Base-by-base conservation (phyloP, 495 filamentous ascomycete genomes). In the Schizothecium vesticola region DNA sequence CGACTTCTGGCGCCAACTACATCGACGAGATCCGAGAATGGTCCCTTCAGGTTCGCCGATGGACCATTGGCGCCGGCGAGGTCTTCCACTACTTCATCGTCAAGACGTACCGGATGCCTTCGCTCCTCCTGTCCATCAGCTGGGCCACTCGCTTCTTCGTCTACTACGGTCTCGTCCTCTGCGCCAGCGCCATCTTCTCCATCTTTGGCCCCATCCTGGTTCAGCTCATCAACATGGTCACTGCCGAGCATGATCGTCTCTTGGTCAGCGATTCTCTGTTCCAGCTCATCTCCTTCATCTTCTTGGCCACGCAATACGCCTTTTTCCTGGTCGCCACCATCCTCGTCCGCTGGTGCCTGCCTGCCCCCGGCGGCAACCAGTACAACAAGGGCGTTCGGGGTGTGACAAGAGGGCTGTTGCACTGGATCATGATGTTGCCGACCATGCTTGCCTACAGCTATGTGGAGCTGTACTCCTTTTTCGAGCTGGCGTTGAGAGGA, bases 51-150 rank as follows among this genome's bases (percentile, higher is more conserved):
- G 22, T 67, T 5, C 56, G 65, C 7, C 56, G 65, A 8, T 67
- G 65, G 65, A 67, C 65, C 16, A 67, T 67, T 4, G 65, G 65
- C 29, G 65, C 65, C 25, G 65, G 65, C 16, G 65, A 67, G 24
- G 65, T 67, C 19, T 67, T 67, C 10, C 65, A 67, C 28, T 67
- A 67, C 56, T 67, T 67, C 29, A 43, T 67, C 21, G 65, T 67
- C 23, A 67, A 67, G 57, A 61, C 57, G 2, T 67, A 67, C 29
- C 65, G 65, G 1, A 67, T 67, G 65, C 65, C 65, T 0, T 36
- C 56, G 65, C 28, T 67, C 19, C 31, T 33, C 2, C 16, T 67
- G 65, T 59, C 56, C 56, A 24, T 67, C 56, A 67, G 65, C 57
- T 67, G 65, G 65, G 56, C 65, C 3, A 61, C 56, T 0, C 24